Evolutionary conservation across 106 monocot species (phyloP).

Genomic region (Dendrobium catenatum): DNA sequence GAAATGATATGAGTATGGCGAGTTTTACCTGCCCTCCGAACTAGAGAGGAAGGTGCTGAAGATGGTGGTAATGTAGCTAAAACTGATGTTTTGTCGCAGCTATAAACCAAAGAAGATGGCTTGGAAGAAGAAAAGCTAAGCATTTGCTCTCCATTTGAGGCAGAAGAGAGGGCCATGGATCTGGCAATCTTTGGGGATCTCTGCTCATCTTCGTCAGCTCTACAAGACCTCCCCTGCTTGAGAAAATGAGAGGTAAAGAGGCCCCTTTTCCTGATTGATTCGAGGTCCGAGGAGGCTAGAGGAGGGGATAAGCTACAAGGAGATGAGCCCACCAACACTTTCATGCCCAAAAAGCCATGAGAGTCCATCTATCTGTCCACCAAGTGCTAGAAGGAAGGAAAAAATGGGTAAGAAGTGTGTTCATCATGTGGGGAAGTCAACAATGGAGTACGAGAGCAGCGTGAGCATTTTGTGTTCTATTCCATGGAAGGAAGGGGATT

Average conservation of each 20-base stretch:
- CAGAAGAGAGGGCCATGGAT: not conserved
- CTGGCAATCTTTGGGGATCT: conserved; percentile 3
- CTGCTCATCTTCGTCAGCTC: not conserved
- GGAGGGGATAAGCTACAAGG: conserved; percentile 6
- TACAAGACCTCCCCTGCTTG: conserved; percentile 3
- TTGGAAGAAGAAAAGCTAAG: conserved; percentile 17
- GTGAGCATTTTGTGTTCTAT: not conserved
- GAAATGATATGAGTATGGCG: not conserved
- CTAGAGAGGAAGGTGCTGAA: not conserved
- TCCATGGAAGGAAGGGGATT: not conserved
- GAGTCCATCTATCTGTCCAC: conserved; percentile 2
- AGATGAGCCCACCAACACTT: conserved; percentile 9
- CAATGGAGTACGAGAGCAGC: not conserved
- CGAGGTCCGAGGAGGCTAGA: not conserved
- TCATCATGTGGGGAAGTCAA: conserved; percentile 1
- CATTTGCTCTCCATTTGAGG: conserved; percentile 17
- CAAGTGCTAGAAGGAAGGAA: not conserved
- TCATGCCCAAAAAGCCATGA: not conserved
- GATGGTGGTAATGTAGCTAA: conserved; percentile 1
- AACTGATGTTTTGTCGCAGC: not conserved
- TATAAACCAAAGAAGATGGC: not conserved
- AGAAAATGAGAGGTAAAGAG: conserved; percentile 7
- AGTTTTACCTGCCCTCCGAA: not conserved
- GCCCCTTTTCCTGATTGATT: conserved; percentile 2
- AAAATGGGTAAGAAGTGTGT: not conserved